Conservation (phyloP, 768 basidiomycete species). For the Pisolithus orientalis region DNA sequence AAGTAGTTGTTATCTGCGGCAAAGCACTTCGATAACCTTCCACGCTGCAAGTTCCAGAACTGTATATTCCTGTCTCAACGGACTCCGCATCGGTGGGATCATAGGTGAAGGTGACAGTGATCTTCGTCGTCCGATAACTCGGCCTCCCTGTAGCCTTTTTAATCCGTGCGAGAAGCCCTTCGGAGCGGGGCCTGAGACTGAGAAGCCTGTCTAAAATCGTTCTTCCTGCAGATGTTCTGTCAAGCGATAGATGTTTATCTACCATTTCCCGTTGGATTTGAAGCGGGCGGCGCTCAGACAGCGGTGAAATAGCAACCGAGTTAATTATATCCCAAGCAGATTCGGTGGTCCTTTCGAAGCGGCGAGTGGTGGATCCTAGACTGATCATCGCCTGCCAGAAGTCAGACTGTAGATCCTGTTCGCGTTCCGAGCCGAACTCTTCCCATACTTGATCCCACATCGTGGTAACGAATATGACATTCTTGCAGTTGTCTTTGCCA, state of each 20-base stretch:
- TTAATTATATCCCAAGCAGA: conserved; percentile 28
- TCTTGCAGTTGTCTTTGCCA: conserved; percentile 19
- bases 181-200: background rate
- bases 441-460: conserved; percentile 26
- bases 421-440: conserved; percentile 18
- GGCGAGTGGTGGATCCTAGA: conserved; percentile 20
- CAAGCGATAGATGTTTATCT: background rate
- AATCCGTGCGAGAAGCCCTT: background rate
- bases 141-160: too few relatives aligned
- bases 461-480: conserved; percentile 29
- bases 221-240: background rate
- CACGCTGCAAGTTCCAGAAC: background rate
- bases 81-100: background rate
- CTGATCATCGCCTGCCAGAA: conserved; percentile 26
- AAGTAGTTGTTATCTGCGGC: too few relatives aligned
- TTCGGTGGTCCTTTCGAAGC: conserved; percentile 13
- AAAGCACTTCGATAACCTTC: background rate
- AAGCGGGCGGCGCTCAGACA: background rate
- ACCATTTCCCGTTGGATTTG: conserved; percentile 1
- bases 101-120: background rate
- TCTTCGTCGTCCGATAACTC: background rate
- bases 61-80: background rate
- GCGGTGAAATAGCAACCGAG: background rate
- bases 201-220: background rate
- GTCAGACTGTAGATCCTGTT: conserved; percentile 18